Evolutionary conservation across 1,284 basidiomycete species (phyloP), one percentile per base, ranked within the genome.

Genomic region (Fistulina hepatica): DNA sequence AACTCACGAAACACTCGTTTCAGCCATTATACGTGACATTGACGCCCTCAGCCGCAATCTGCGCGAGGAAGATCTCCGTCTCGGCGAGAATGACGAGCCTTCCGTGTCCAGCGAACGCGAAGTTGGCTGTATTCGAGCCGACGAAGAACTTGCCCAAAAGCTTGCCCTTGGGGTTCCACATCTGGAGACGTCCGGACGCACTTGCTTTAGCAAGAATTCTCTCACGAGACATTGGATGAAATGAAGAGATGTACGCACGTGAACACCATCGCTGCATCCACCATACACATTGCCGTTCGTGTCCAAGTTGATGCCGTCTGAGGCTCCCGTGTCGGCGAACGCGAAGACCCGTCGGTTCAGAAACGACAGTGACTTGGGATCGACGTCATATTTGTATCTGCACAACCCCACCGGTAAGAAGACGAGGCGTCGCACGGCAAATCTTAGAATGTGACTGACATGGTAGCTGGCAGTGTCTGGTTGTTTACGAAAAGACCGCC

Each of bases 71-170:
- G 11, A 47, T 40, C 24, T 39, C 40, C n/a, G 46, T 47, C 20
- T 47, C 46, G 2, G 46, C 46, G 26, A 47, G 26, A 17, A 47
- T 47, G 13, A 47, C 37, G 6, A 47, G 44, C 0, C 46, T 41
- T 2, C 46, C 46, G 15, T 15, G 19, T 9, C 46, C 46, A 13
- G 46, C 46, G 30, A 47, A 47, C 5, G 73, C 68, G 60, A 79
- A 62, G 52, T 86, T 81, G 19, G 81, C 70, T 4, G 69, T 65
- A 0, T 63, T 64, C 3, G 55, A 62, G 12, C 73, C 75, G 0
- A 77, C 43, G 59, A 78, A 84, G 53, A 88, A 76, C 56, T 86
- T 88, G 28, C 83, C 82, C 8, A 88, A 58, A 2, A 86, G 61
- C 2, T 63, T 68, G 3, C 82, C 82, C 11, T 66, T 50, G 0